A percentile compares a stretch with the other conserved stretches of the same genome.
These are phyloP conservation scores for Zoysia pacifica DNA, from an alignment of 176 grass and related monocot species.

Conservation along the genomic window DNA sequence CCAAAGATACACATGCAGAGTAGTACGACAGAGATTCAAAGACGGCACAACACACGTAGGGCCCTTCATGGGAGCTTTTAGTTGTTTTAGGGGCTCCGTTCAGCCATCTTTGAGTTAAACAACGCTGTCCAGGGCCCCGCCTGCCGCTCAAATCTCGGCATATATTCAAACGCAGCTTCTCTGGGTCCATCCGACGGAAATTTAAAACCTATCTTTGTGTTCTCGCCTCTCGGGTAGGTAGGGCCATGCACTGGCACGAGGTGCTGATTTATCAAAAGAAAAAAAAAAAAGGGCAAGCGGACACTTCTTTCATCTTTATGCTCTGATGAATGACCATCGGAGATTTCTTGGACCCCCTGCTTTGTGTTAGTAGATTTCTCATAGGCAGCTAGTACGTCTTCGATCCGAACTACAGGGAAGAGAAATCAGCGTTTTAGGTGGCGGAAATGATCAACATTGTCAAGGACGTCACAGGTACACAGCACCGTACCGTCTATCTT, in stretches of 20 bases:
- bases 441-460: neutral
- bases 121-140: neutral
- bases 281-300: neutral
- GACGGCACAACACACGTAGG: slow-evolving; percentile 39
- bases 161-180: slow-evolving; percentile 51
- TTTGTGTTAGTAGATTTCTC: neutral
- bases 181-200: slow-evolving; percentile 26
- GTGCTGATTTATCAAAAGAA: neutral
- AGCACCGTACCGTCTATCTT: neutral
- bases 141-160: slow-evolving; percentile 40
- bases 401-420: neutral
- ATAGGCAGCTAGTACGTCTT: neutral
- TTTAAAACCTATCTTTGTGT: slow-evolving; percentile 28
- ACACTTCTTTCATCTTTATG: neutral
- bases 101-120: slow-evolving; percentile 28
- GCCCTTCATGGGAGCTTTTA: slow-evolving; percentile 34
- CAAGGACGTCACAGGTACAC: too few relatives aligned
- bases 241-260: slow-evolving; percentile 15
- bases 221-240: too few relatives aligned
- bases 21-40: neutral
- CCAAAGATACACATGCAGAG: slow-evolving; percentile 22
- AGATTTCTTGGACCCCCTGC: too few relatives aligned
- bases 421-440: neutral
- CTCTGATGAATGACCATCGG: neutral
- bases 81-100: neutral